These are phyloP conservation scores for Citrus trifoliata DNA, from an alignment of 345 rosid species.

Conservation along the genomic window DNA sequence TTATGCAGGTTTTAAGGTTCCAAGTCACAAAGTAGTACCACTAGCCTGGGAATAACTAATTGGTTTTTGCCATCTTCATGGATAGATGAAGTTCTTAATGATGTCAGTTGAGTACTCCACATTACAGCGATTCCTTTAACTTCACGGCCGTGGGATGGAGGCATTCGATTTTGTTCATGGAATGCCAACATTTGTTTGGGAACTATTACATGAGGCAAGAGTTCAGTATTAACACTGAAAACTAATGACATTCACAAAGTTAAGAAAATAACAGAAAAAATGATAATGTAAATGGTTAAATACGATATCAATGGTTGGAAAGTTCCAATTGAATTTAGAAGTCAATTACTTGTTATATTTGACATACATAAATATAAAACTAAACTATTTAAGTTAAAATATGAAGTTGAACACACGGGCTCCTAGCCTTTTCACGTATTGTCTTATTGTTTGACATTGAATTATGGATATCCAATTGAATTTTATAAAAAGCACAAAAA, in stretches of 20 bases:
- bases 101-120: conserved; percentile 21
- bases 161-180: conserved; percentile 42
- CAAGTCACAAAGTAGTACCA: not conserved
- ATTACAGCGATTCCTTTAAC: conserved; percentile 35
- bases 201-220: conserved; percentile 28
- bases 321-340: not conserved
- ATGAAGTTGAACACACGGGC: not conserved
- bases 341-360: not conserved
- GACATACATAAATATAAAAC: not conserved
- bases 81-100: conserved; percentile 26
- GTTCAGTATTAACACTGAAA: not conserved
- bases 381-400: not conserved
- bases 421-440: not conserved
- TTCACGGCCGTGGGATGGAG: conserved; percentile 34
- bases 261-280: not conserved
- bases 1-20: conserved; percentile 20
- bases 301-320: not conserved
- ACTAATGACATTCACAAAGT: not conserved
- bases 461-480: not conserved
- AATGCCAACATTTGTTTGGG: conserved; percentile 50
- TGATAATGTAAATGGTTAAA: not conserved
- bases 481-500: not conserved
- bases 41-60: conserved; percentile 14
- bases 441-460: not conserved
- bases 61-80: conserved; percentile 32